These are phyloP conservation scores for Cladorrhinum sp. DNA, from an alignment of 2,329 filamentous ascomycete species.

Conservation along the genomic window DNA sequence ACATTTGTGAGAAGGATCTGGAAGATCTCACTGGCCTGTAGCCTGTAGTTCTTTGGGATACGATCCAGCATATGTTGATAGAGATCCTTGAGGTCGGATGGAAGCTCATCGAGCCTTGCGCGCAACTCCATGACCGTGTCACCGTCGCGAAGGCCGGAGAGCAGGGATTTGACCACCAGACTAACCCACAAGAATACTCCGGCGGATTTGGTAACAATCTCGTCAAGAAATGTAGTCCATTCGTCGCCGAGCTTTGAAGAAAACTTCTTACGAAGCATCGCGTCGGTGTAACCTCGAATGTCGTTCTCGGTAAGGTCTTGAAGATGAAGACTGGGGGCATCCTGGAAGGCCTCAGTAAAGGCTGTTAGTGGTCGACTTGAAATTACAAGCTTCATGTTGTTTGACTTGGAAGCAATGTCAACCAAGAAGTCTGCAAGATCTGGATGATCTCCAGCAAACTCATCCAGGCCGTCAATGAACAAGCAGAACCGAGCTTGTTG, in stretches of 20 bases:
- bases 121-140: constrained; percentile 5
- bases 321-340: constrained; percentile 20
- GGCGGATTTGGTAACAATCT: constrained; percentile 18
- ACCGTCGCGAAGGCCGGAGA: constrained; percentile 7
- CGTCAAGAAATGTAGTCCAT: constrained; percentile 5
- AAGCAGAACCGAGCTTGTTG: constrained; percentile 11
- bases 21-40: not conserved
- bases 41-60: not conserved
- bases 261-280: constrained; percentile 19
- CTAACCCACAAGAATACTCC: constrained; percentile 26
- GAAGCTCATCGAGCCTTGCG: constrained; percentile 1
- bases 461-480: constrained; percentile 25
- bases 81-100: not conserved
- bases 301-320: constrained; percentile 27
- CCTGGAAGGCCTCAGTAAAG: constrained; percentile 24
- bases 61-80: constrained; percentile 8
- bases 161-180: constrained; percentile 9
- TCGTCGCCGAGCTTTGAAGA: not conserved
- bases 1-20: not conserved
- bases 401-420: constrained; percentile 12
- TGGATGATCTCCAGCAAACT: constrained; percentile 17
- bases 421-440: constrained; percentile 6
- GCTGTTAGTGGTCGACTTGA: constrained; percentile 29
- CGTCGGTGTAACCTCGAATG: constrained; percentile 25
- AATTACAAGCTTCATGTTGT: constrained; percentile 25